Percentiles rank a stretch among this genome's conserved stretches.
Conservation (phyloP, 352 stramenopile genomes). For the Pythium insidiosum region DNA sequence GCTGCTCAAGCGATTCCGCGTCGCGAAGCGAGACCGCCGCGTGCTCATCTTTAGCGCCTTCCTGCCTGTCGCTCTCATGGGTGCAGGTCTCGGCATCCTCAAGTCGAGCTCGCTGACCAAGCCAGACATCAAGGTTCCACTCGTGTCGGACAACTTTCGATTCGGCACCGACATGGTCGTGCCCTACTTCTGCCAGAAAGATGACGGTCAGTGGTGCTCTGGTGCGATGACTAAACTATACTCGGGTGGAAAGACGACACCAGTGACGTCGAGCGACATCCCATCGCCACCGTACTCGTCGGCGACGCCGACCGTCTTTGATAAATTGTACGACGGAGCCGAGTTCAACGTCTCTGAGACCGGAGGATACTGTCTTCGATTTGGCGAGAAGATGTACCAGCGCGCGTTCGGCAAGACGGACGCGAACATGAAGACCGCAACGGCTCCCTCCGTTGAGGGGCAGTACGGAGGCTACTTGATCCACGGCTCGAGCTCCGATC, state of each 20-base stretch:
- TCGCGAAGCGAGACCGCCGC: constrained; percentile 89
- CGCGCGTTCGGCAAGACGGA: constrained; percentile 17
- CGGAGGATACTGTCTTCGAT: constrained; percentile 21
- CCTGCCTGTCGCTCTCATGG: constrained; percentile 74
- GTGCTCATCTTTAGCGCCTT: constrained; percentile 77
- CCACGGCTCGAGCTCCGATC: constrained; percentile 9
- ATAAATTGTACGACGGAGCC: constrained; percentile 18
- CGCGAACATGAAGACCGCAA: background rate
- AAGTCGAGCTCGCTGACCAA: constrained; percentile 50
- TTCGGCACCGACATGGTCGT: constrained; percentile 20
- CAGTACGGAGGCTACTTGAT: constrained; percentile 37
- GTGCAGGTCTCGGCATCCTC: constrained; percentile 66
- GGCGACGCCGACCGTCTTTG: constrained; percentile 35
- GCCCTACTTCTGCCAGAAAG: constrained; percentile 40
- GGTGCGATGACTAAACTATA: constrained; percentile 25
- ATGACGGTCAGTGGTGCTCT: constrained; percentile 42
- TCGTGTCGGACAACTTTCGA: constrained; percentile 23
- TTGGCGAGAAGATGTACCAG: constrained; percentile 27
- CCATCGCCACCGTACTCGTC: constrained; percentile 21
- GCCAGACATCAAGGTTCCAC: constrained; percentile 30
- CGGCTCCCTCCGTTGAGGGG: constrained; percentile 5
- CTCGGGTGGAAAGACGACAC: constrained; percentile 15
- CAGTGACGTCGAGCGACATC: constrained; percentile 25
- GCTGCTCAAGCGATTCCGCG: constrained; percentile 84
- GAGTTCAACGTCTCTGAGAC: constrained; percentile 19